phyloP scores from a whole-genome alignment of 306 rosid species.

The Dryas octopetala region DNA sequence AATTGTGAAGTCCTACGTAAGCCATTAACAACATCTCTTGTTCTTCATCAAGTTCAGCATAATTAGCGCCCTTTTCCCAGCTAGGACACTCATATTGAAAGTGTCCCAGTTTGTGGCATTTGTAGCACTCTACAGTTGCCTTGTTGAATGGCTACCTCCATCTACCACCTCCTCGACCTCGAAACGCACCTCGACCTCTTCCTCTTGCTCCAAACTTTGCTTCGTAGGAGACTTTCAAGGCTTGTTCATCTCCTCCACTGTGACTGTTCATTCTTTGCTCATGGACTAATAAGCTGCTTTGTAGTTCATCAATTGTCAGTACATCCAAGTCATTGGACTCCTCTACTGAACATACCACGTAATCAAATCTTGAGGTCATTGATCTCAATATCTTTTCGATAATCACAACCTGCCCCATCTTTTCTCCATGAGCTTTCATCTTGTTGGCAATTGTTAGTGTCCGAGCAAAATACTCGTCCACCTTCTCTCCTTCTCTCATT shows the following conservation, averaged over 20 bases:
- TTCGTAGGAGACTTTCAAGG: neutral
- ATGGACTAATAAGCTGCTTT: neutral
- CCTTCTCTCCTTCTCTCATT: neutral
- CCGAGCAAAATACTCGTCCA: conserved; percentile 1
- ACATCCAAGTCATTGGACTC: neutral
- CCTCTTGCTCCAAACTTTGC: neutral
- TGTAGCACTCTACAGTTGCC: conserved; percentile 4
- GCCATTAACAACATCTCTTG: neutral
- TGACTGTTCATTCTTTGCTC: conserved; percentile 1
- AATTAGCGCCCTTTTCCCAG: neutral
- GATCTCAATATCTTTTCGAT: conserved; percentile 11
- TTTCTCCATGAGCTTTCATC: conserved; percentile 11
- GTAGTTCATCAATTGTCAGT: neutral
- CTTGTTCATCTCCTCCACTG: neutral
- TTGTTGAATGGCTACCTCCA: neutral
- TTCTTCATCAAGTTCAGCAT: neutral
- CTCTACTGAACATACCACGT: neutral
- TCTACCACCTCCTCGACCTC: too few relatives aligned
- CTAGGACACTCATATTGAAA: neutral
- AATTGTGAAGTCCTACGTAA: neutral
- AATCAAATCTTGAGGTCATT: conserved; percentile 3
- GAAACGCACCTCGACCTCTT: too few relatives aligned
- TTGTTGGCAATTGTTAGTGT: conserved; percentile 11
- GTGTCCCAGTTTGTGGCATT: neutral
- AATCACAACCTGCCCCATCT: neutral